These are phyloP conservation scores for Agrocybe chaxingu DNA, from an alignment of 768 basidiomycete species.

Conservation along the genomic window DNA sequence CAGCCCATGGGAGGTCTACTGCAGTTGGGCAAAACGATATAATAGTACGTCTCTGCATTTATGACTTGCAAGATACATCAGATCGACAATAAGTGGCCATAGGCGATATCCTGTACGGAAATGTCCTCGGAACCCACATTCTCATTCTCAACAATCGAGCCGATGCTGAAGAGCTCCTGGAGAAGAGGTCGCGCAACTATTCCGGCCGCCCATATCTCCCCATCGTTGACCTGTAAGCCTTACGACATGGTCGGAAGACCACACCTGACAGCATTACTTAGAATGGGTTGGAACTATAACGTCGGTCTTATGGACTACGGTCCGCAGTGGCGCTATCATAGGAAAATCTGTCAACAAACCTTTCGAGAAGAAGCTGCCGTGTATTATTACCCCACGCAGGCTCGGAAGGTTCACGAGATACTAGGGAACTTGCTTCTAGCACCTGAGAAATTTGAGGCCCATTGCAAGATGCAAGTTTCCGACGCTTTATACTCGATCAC, in stretches of 20 bases:
- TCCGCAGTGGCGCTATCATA: slow-evolving; percentile 14
- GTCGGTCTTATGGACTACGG: slow-evolving; percentile 16
- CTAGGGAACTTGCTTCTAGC: slow-evolving; percentile 3
- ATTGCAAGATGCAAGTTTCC: slow-evolving; percentile 4
- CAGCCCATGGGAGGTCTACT: background rate
- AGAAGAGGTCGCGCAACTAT: slow-evolving; percentile 45
- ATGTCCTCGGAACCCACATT: slow-evolving; percentile 28
- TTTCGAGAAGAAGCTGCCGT: slow-evolving; percentile 9
- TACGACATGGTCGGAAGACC: background rate
- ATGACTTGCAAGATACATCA: background rate
- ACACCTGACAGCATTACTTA: background rate
- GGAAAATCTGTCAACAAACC: slow-evolving; percentile 15
- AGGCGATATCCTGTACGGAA: slow-evolving; percentile 48
- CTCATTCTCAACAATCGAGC: slow-evolving; percentile 17
- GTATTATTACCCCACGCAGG: slow-evolving; percentile 3
- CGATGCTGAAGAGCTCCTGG: slow-evolving; percentile 45
- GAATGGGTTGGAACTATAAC: slow-evolving; percentile 9
- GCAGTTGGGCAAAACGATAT: slow-evolving; percentile 3
- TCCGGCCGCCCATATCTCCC: slow-evolving; percentile 38
- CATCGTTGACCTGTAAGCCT: slow-evolving; percentile 41
- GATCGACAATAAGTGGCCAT: background rate
- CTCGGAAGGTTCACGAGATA: slow-evolving; percentile 5
- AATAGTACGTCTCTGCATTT: background rate
- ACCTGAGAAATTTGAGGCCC: slow-evolving; percentile 6
- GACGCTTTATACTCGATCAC: background rate